phyloP scores from a whole-genome alignment of 23 red algal species.

The Chondrus crispus region DNA sequence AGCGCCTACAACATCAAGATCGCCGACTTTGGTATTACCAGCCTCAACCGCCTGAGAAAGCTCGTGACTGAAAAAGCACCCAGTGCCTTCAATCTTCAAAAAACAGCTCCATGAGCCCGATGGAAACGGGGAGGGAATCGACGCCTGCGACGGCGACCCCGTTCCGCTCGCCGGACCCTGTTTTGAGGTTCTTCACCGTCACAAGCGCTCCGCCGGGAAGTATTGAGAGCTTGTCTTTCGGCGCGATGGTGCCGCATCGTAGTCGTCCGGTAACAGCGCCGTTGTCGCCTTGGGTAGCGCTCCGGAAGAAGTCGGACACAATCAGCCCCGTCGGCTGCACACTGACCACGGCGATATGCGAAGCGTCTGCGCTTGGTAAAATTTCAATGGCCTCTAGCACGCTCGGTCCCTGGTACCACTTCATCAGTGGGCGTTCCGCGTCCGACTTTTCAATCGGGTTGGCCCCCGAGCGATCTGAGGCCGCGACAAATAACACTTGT shows the following conservation, averaged over 20 bases:
- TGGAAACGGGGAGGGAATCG: constrained; percentile 31
- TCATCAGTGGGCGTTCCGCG: constrained; percentile 46
- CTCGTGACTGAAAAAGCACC: too few species aligned
- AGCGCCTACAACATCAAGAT: too few species aligned
- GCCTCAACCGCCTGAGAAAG: too few species aligned
- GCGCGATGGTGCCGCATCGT: constrained; percentile 43
- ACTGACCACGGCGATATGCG: constrained; percentile 12
- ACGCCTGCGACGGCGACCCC: constrained; percentile 48
- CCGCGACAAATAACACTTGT: constrained; percentile 79
- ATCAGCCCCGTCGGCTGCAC: constrained; percentile 43
- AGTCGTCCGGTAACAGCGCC: constrained; percentile 56
- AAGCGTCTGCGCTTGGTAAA: constrained; percentile 1
- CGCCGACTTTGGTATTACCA: too few species aligned
- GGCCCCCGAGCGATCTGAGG: constrained; percentile 74
- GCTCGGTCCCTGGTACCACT: constrained; percentile 88
- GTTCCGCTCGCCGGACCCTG: not conserved
- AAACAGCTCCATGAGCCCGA: constrained; percentile 36
- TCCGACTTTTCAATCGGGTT: constrained; percentile 69
- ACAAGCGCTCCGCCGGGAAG: constrained; percentile 9
- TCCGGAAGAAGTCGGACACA: constrained; percentile 59
- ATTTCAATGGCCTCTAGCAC: constrained; percentile 76
- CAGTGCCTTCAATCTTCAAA: too few species aligned
- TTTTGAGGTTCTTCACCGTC: constrained; percentile 29
- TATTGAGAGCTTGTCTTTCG: constrained; percentile 40
- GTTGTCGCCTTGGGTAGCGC: constrained; percentile 26